Base-by-base conservation (phyloP, 805 yeast genomes). In the Tetrapisispora arboricola region DNA sequence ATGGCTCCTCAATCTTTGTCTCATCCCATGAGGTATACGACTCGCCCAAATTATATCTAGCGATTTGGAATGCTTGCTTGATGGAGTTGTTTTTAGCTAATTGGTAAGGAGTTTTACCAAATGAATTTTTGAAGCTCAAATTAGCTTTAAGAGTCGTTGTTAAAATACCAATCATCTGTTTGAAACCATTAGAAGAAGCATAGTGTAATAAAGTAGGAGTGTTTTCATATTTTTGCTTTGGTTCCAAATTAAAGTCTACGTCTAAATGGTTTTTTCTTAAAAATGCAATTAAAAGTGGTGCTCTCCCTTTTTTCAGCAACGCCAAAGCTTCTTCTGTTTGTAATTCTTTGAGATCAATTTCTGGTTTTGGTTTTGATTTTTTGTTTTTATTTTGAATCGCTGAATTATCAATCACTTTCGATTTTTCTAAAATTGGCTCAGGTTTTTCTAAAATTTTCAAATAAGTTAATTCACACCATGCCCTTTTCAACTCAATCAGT, bases 401-500 rank as follows among this genome's bases (percentile, higher is more conserved):
- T 27, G 42, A 27, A 24, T 33, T 33, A 17, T 33, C 42, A 15
- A 49, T 46, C 4, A 40, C 40, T 36, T 49, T 47, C 41, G 49
- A 49, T 44, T 59, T 54, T 49, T 61, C 44, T 10, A 53, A 43
- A 6, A 69, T 64, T 3, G 67, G 61, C 47, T 69, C 64, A 1
- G 94, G 90, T n/a, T 70, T 60, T 9, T 74, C 73, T 6, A 72
- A 60, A 1, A 75, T 56, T 30, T 67, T 64, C 48, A 84, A 61
- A 49, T 80, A 76, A 0, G 87, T 68, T 43, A 92, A 65, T 48
- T 80, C 80, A 21, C 74, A 68, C 97, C 97, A 92, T 0, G 94
- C 86, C 36, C 77, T 72, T 53, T 79, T 84, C 49, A 92, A 64
- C 57, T 88, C 97, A 2, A 75, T 64, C 0, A 81, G 70, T 0